Evolutionary conservation across 1,284 basidiomycete genomes (phyloP), one percentile per base, ranked within the genome.

Genomic region (Ceratobasidium sp.): DNA sequence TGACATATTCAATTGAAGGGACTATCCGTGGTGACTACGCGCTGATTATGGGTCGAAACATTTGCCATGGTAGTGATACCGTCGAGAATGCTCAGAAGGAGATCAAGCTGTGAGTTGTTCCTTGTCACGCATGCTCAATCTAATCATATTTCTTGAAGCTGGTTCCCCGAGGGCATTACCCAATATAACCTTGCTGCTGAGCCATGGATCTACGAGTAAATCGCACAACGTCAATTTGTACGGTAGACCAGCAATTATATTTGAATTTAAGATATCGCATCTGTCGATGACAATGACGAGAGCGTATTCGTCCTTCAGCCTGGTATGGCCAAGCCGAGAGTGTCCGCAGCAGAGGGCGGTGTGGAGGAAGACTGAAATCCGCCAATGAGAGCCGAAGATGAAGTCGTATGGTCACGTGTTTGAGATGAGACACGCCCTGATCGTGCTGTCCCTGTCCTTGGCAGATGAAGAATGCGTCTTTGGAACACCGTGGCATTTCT

Each of bases 11-110:
- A 50, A 45, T 57, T 2, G 8, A 72, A 92, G 90, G 91, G 72
- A 92, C 93, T 76, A 96, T 97, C 86, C 93, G 95, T 82, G 94
- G 94, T 75, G 94, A 97, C 85, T 97, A 87, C 82, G 92, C 91
- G 78, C 91, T 98, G 79, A 92, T 94, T 78, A 92, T 96, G 78
- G 96, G 94, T 75, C 92, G 93, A 77, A 96, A 96, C 86, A 91
- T 96, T 82, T 93, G 92, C 86, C 94, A 98, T 84, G 96, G 96
- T 75, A 96, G 93, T 75, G 96, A 97, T 85, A 86, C 92, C 70
- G 91, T 96, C 78, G 93, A 95, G 83, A 94, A 82, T 80, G 95
- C 93, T 59, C 88, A 96, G 83, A 93, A 94, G 85, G 95, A 97
- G 84, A 96, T 97, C 78, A 84, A 83, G 57, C 88, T 97, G 90